Conservation (phyloP, 2,329 filamentous ascomycete genomes). For the Raffaelea arxii region DNA sequence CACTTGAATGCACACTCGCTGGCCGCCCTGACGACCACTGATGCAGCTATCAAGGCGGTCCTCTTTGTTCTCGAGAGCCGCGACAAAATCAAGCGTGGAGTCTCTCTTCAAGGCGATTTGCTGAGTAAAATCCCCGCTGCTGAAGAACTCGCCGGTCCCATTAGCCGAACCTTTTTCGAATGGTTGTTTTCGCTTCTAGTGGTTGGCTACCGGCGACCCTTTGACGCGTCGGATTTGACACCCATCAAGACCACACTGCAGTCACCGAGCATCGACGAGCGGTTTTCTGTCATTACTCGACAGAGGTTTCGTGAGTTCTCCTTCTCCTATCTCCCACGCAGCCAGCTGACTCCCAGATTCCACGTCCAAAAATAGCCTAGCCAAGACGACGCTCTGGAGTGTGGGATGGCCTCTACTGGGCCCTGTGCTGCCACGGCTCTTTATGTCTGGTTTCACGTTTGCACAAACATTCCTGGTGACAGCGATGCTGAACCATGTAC, state of each 20-base stretch:
- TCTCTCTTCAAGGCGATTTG: background rate
- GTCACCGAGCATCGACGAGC: background rate
- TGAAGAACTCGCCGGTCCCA: conserved; percentile 32
- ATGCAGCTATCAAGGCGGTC: conserved; percentile 29
- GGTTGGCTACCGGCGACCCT: conserved; percentile 33
- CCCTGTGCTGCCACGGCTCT: conserved; percentile 1
- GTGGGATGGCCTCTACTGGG: background rate
- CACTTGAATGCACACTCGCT: conserved; percentile 24
- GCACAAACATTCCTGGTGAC: conserved; percentile 1
- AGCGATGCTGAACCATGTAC: background rate
- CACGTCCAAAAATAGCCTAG: background rate
- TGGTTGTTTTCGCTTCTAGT: conserved; percentile 44
- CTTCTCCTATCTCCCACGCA: background rate
- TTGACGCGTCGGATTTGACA: conserved; percentile 20
- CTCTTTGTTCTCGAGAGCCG: conserved; percentile 32
- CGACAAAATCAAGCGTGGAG: conserved; percentile 28
- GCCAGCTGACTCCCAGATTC: background rate
- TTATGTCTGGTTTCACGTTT: background rate
- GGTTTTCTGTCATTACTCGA: background rate
- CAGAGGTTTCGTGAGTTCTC: background rate
- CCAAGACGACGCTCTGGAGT: background rate
- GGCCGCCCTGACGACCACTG: conserved; percentile 29
- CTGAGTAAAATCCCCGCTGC: conserved; percentile 6
- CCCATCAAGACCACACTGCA: background rate
- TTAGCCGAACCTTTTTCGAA: conserved; percentile 36